Evolutionary conservation across 495 filamentous ascomycete genomes (phyloP).

Genomic region (Neurospora sp.): DNA sequence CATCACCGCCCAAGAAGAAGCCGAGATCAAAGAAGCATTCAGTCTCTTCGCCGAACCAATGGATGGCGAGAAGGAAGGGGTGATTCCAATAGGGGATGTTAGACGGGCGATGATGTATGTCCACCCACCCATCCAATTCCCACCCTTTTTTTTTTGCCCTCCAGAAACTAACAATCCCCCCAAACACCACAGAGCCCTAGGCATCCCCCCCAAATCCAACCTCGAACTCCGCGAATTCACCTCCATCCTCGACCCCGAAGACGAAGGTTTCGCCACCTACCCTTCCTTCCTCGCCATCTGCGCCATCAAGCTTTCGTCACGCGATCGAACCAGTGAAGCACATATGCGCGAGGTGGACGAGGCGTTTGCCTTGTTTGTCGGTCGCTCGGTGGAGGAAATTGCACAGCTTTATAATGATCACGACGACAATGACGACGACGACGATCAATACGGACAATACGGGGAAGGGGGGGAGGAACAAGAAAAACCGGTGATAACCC

Average conservation of each 20-base stretch:
- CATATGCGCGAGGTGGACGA: constrained; percentile 59
- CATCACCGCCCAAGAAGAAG: constrained; percentile 71
- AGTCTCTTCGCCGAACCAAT: constrained; percentile 64
- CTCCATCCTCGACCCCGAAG: constrained; percentile 70
- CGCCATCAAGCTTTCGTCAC: constrained; percentile 64
- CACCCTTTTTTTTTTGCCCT: too few relatives aligned
- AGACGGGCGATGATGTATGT: constrained; percentile 57
- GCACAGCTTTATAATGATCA: not conserved
- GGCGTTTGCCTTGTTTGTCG: constrained; percentile 65
- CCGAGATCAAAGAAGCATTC: constrained; percentile 85
- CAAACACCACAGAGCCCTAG: constrained; percentile 41
- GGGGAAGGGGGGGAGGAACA: not conserved
- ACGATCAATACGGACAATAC: constrained; percentile 5
- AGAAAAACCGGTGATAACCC: constrained; percentile 46
- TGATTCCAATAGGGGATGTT: constrained; percentile 68
- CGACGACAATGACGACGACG: not conserved
- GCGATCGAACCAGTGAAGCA: constrained; percentile 41
- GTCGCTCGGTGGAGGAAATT: not conserved
- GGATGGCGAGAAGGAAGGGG: constrained; percentile 57
- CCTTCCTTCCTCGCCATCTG: constrained; percentile 71
- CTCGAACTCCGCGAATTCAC: constrained; percentile 63
- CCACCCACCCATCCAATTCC: too few relatives aligned
- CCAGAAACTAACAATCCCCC: too few relatives aligned
- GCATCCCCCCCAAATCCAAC: constrained; percentile 50
- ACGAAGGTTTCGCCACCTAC: constrained; percentile 65